Evolutionary conservation across 306 rosid genomes (phyloP), one percentile per base, ranked within the genome.

Genomic region (Lathyrus sativus): DNA sequence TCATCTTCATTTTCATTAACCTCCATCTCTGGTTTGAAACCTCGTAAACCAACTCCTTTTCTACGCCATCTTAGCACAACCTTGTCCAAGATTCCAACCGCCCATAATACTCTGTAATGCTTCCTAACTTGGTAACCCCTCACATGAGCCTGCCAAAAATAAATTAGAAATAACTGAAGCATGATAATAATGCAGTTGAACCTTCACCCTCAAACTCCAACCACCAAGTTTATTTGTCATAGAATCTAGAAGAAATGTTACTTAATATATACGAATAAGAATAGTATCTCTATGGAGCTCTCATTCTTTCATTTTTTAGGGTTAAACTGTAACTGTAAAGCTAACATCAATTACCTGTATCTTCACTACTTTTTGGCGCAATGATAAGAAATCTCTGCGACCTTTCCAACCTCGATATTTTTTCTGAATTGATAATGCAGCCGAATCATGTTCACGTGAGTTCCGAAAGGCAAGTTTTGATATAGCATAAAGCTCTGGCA

Each of bases 51-150:
- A 29, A 24, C 82, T 70, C 99, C 90, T 88, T 82, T 95, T 75
- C 99, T 80, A 28, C 90, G 84, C 99, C 99, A 95, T 28, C 99
- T 80, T 6, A 95, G 84, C 59, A 95, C 92, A 67, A 82, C 92
- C 87, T 95, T 95, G 76, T 95, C 99, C 68, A 85, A 82, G 73
- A 95, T 79, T 70, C 99, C 99, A 74, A 95, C 99, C 1, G 96
- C 97, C 99, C 99, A 90, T 74, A 95, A 76, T 55, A 82, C 86
- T 84, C 71, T 85, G 89, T 85, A 85, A 67, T 85, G 78, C 85
- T 90, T 90, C 80, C 99, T 88, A 42, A 84, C 96, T 77, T 90
- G 99, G 74, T 90, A 88, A 22, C 97, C 97, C 72, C 99, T 88
- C 82, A 95, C 99, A 79, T 82, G 86, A 56, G 99, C 99, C 99